These are phyloP conservation scores for Calonectria crousiana DNA, from an alignment of 2,329 filamentous ascomycete species.

Conservation along the genomic window DNA sequence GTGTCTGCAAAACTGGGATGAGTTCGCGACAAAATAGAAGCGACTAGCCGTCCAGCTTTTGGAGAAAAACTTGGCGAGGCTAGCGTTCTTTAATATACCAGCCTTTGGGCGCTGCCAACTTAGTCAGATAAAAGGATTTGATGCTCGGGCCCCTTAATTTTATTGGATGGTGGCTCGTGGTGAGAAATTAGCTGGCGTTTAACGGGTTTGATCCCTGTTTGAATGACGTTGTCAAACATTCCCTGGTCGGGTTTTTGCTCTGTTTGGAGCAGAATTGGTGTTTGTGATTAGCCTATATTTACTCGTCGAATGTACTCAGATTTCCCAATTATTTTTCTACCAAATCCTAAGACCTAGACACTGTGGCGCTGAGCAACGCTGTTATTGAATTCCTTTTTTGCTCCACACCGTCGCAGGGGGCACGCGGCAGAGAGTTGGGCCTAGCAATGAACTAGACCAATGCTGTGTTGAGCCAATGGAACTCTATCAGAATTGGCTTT, in stretches of 20 bases:
- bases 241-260: background rate
- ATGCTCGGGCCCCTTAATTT: background rate
- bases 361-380: background rate
- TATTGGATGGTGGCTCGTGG: background rate
- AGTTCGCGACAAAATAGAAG: background rate
- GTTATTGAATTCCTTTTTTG: background rate
- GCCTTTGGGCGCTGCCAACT: background rate
- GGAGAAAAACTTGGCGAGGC: background rate
- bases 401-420: background rate
- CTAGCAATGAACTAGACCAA: background rate
- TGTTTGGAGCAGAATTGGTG: background rate
- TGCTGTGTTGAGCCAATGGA: background rate
- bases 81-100: background rate
- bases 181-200: background rate
- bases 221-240: background rate
- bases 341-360: background rate
- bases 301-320: background rate
- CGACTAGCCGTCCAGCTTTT: too few relatives aligned
- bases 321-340: background rate
- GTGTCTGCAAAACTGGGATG: background rate
- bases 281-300: background rate
- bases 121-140: background rate
- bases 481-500: background rate
- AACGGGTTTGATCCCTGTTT: background rate
- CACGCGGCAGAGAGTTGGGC: background rate